A percentile compares a stretch with the other conserved stretches of the same genome.
Evolutionary conservation across 768 basidiomycete species (phyloP).

Genomic region (Inosperma sp.): DNA sequence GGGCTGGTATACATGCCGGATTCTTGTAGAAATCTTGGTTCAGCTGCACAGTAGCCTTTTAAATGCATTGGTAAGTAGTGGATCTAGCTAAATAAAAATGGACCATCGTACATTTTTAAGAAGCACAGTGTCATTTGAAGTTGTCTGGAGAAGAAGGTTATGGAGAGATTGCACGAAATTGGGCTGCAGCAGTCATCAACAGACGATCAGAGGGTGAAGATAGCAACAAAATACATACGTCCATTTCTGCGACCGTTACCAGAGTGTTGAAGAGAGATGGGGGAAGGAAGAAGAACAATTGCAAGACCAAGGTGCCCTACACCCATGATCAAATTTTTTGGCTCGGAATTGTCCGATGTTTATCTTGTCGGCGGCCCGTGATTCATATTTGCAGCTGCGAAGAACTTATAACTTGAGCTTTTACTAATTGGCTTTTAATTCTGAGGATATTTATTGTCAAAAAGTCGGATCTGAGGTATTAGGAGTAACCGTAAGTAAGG

Average conservation of each 20-base stretch:
- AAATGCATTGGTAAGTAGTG: slow-evolving; percentile 8
- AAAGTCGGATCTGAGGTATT: too few relatives aligned
- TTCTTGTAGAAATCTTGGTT: slow-evolving; percentile 93
- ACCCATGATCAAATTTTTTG: slow-evolving; percentile 41
- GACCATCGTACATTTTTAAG: slow-evolving; percentile 75
- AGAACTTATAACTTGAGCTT: too few relatives aligned
- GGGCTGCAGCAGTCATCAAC: slow-evolving; percentile 40
- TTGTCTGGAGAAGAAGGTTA: slow-evolving; percentile 78
- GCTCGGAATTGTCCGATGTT: slow-evolving; percentile 51
- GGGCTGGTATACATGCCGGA: slow-evolving; percentile 83
- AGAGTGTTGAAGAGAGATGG: slow-evolving; percentile 11
- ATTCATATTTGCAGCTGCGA: too few relatives aligned
- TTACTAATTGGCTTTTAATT: too few relatives aligned
- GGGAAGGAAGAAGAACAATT: background rate
- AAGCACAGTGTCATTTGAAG: slow-evolving; percentile 81
- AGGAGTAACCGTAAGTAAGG: too few relatives aligned
- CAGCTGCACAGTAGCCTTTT: slow-evolving; percentile 83
- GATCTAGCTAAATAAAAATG: slow-evolving; percentile 6
- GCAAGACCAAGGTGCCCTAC: slow-evolving; percentile 4
- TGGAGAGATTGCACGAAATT: slow-evolving; percentile 78
- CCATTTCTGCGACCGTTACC: slow-evolving; percentile 37
- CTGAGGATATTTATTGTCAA: too few relatives aligned
- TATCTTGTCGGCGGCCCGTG: slow-evolving; percentile 20
- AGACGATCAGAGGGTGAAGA: slow-evolving; percentile 17
- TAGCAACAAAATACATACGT: slow-evolving; percentile 37